Evolutionary conservation across 148 eudicot genomes (phyloP).

Genomic region (Fagopyrum tataricum): DNA sequence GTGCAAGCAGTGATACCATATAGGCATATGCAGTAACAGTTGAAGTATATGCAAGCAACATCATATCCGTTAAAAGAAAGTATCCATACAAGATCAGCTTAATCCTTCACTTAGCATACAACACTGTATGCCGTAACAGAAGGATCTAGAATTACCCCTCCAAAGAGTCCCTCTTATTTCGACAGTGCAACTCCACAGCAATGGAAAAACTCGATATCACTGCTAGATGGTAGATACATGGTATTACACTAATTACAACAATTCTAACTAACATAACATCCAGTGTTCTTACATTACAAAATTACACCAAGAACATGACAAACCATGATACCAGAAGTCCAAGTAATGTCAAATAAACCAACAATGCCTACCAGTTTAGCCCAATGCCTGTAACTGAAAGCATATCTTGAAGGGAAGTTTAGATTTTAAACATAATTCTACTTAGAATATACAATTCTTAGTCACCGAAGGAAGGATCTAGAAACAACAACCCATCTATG

Average conservation of each 20-base stretch:
- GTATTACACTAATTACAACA: neutral
- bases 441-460: neutral
- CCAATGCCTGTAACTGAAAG: neutral
- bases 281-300: neutral
- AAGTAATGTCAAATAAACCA: neutral
- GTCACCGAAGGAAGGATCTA: no score
- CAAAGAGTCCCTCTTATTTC: neutral
- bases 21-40: neutral
- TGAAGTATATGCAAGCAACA: neutral
- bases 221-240: neutral
- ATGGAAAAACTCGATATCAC: neutral
- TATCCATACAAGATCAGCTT: neutral
- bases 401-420: neutral
- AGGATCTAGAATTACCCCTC: neutral
- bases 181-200: neutral
- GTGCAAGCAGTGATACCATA: neutral
- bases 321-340: neutral
- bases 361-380: neutral
- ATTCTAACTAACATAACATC: neutral
- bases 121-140: neutral
- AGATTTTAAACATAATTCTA: neutral
- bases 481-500: no score
- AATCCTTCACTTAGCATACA: neutral
- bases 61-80: neutral
- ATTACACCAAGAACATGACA: neutral